Base-by-base conservation (phyloP, 805 yeast species). In the Yamadazyma insecticola region DNA sequence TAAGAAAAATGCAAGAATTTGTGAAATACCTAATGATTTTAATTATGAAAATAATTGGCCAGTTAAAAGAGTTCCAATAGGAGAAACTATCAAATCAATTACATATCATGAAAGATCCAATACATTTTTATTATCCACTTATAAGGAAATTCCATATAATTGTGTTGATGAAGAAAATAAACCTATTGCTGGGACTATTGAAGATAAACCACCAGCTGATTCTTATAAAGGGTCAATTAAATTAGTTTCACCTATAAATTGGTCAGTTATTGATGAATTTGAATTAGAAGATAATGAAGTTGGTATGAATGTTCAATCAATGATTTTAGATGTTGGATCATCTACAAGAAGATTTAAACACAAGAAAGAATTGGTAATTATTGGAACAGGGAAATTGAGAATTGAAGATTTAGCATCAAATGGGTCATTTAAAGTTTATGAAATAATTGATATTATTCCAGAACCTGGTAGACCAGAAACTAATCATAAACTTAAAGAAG, bases 381-480 rank as follows among this genome's bases (percentile, higher is more conserved):
- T 81, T n/a, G 97, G 97, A 2, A 74, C 89, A 2, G 82, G 92
- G 1, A 65, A 70, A 33, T 71, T 78, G 31, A 70, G 90, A 36
- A 76, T 79, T 37, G 98, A 90, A 50, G 96, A 88, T 57, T 60
- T 81, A 37, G 72, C 85, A 3, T 74, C 94, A 0, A 75, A 77
- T 46, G 98, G 98, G 0, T 65, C 79, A 1, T 82, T 86, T 56
- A 75, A 76, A 35, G 60, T 89, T 1, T 79, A 63, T 47, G 95
- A 88, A 41, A 67, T 84, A 18, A 78, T 82, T 33, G 88, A 80
- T 36, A 81, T 88, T 52, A 86, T 85, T 41, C 96, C 96, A 0
- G 96, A 87, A 48, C 90, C 90, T 1, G 88, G 81, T 0, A 73
- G 70, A 36, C 96, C 96, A 0, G 95, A 87, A 42, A 79, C 88